Percentiles rank a stretch among this genome's conserved stretches.
Conservation (phyloP, 441 rosid genomes). For the Jatropha multifida region DNA sequence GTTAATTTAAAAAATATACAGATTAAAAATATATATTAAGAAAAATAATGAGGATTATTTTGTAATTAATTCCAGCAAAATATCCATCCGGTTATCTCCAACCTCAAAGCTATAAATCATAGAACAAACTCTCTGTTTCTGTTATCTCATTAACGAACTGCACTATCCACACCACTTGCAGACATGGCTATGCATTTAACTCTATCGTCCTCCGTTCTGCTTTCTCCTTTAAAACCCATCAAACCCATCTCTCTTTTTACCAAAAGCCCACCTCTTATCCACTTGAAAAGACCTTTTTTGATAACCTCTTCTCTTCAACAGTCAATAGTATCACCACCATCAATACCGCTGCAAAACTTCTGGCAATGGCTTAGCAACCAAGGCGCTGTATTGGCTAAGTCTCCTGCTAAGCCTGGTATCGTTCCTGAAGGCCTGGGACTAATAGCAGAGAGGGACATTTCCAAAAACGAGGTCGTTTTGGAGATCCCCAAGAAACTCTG, state of each 20-base stretch:
- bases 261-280: slow-evolving; percentile 23
- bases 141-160: not conserved
- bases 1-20: no score
- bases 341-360: slow-evolving; percentile 45
- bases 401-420: slow-evolving; percentile 54
- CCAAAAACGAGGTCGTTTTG: slow-evolving; percentile 80
- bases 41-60: no score
- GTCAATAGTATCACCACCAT: slow-evolving; percentile 30
- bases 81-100: not conserved
- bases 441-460: slow-evolving; percentile 69
- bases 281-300: slow-evolving; percentile 33
- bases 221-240: slow-evolving; percentile 27
- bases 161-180: not conserved
- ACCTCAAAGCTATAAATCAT: not conserved
- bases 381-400: slow-evolving; percentile 63
- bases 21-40: no score
- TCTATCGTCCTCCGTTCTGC: slow-evolving; percentile 26
- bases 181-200: not conserved
- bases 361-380: slow-evolving; percentile 82
- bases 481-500: slow-evolving; percentile 84
- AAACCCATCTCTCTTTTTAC: slow-evolving; percentile 17
- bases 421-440: slow-evolving; percentile 83
- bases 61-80: not conserved
- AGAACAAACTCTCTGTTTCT: not conserved
- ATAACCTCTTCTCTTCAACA: slow-evolving; percentile 34